These are phyloP conservation scores for Aspergillus carbonarius DNA, from an alignment of 2,329 filamentous ascomycete genomes.

Conservation along the genomic window DNA sequence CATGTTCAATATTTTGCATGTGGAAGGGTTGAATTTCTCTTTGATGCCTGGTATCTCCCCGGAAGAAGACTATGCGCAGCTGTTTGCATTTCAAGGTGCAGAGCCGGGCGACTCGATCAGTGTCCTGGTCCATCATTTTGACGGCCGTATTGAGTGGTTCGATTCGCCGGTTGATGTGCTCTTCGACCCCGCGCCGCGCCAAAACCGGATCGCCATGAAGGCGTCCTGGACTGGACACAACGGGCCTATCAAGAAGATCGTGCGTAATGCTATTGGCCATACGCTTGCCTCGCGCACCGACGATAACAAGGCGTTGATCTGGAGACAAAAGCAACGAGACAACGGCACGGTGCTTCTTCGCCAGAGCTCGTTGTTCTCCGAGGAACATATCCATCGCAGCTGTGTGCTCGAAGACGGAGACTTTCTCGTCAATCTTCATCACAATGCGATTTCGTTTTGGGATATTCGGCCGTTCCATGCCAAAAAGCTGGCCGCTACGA, in stretches of 20 bases:
- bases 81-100: constrained; percentile 69
- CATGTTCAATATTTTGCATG: constrained; percentile 83
- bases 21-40: constrained; percentile 57
- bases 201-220: constrained; percentile 60
- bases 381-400: constrained; percentile 74
- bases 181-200: constrained; percentile 68
- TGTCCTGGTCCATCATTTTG: constrained; percentile 78
- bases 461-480: constrained; percentile 67
- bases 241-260: constrained; percentile 76
- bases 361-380: constrained; percentile 66
- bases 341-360: constrained; percentile 59
- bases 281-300: constrained; percentile 79
- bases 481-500: constrained; percentile 56
- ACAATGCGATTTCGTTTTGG: constrained; percentile 72
- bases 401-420: constrained; percentile 74
- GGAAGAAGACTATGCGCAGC: constrained; percentile 62
- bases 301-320: constrained; percentile 76
- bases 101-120: constrained; percentile 63
- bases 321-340: constrained; percentile 64
- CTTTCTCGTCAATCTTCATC: constrained; percentile 77
- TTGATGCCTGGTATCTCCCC: constrained; percentile 32
- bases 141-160: constrained; percentile 80
- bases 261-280: constrained; percentile 77
- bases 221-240: constrained; percentile 83
- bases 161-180: constrained; percentile 75